Percentiles rank a stretch among this genome's conserved stretches.
phyloP scores from a whole-genome alignment of 2,329 filamentous ascomycete species.

The Claviceps cyperi region DNA sequence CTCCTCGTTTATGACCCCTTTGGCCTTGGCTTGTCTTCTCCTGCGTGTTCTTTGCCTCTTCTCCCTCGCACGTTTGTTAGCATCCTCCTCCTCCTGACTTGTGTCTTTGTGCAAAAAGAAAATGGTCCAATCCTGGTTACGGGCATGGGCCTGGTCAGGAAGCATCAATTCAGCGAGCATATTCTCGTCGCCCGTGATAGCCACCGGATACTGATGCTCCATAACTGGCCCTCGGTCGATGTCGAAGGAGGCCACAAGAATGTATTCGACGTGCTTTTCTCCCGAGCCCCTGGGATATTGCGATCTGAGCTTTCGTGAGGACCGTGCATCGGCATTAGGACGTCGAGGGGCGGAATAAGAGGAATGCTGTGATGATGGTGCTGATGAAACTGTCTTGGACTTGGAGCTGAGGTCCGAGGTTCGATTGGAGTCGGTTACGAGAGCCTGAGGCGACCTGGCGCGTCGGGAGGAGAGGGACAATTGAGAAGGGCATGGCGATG shows the following conservation, averaged over 20 bases:
- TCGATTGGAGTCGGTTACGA: conserved; percentile 36
- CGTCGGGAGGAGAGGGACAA: conserved; percentile 40
- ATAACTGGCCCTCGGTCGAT: conserved; percentile 92
- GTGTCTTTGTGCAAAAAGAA: conserved; percentile 97
- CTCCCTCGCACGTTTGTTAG: conserved; percentile 45
- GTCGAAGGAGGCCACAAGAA: conserved; percentile 92
- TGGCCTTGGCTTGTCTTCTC: conserved; percentile 35
- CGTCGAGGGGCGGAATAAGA: conserved; percentile 38
- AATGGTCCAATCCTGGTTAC: conserved; percentile 96
- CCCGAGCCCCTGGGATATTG: conserved; percentile 60
- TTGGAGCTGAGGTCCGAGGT: conserved; percentile 45
- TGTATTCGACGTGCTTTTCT: conserved; percentile 97
- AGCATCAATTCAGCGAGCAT: conserved; percentile 98
- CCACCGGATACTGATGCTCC: conserved; percentile 93
- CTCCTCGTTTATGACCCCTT: conserved; percentile 32
- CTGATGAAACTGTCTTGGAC: conserved; percentile 44
- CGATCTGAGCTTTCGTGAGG: conserved; percentile 46
- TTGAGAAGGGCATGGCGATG: conserved; percentile 42
- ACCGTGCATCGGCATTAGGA: conserved; percentile 35
- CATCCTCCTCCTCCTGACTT: conserved; percentile 67
- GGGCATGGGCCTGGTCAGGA: conserved; percentile 87
- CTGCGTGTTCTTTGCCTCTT: conserved; percentile 36
- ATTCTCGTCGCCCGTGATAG: conserved; percentile 92
- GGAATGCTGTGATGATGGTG: conserved; percentile 47
- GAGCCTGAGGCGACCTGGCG: conserved; percentile 39